Base-by-base conservation (phyloP, 306 rosid genomes). In the Corylus americana region DNA sequence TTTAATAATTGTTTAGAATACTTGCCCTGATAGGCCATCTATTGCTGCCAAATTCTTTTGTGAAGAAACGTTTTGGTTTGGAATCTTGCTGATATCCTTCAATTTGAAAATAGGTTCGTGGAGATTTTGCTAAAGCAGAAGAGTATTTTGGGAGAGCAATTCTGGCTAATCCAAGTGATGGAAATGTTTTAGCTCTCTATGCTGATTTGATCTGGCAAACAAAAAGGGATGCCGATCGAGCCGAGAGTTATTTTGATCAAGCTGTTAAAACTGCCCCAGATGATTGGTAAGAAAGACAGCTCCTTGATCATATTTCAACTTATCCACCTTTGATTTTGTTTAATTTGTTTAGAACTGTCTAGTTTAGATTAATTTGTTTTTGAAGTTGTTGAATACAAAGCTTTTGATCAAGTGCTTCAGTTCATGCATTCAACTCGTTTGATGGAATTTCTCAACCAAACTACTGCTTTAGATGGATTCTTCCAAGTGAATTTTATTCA, bases 71-170 rank as follows among this genome's bases (percentile, higher is more conserved):
- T 54, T 73, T 25, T 37, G 51, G 0, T 45, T 22, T n/a, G 62
- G 35, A 51, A 6, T 77, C 72, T 48, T 53, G 61, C 68, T 78
- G 31, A 73, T 54, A 25, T 81, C 8, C 14, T 67, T 78, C 2
- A 51, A 5, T 72, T 54, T 79, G 63, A 35, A 35, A 81, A 77
- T 70, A 91, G 97, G 91, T 89, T 42, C 69, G 88, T 74, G 92
- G 87, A 84, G 98, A 94, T 71, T 87, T 77, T 73, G 44, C 42
- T 11, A 91, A 89, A 84, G 97, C 97, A 31, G 86, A 89, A 72
- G 94, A 88, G 87, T 92, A 86, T 45, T 85, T 86, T 72, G 92
- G 80, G 72, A 94, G 97, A 78, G 93, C 98, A 0, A 87, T 92
- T 49, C 83, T 92, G 81, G 89, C 86, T 35, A 83, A 86, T 66